Base-by-base conservation (phyloP, 768 basidiomycete genomes). In the Russula compacta region DNA sequence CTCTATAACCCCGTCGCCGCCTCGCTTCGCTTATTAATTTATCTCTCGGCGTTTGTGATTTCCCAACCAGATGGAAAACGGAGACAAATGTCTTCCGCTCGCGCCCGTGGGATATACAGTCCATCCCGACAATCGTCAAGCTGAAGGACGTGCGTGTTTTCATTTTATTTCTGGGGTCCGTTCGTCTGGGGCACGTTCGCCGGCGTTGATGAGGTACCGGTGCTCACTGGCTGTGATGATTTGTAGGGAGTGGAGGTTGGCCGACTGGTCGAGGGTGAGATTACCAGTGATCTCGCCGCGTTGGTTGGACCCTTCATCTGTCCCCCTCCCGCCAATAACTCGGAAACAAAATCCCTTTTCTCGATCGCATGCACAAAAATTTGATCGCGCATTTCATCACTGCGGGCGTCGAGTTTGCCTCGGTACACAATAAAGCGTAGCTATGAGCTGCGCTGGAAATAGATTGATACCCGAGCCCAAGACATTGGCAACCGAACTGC, bases 51-150 rank as follows among this genome's bases (percentile, higher is more conserved):
- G 35, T 59, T 58, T 51, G 11, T 39, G 12, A 12, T 12, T 40
- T 40, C 15, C 15, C 39, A 11, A 32, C n/a, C 61, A 90, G 89
- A 68, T 91, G 88, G 89, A 90, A 83, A 73, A 68, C 76, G 1
- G 71, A 77, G 7, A 70, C 74, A 14, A 87, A 87, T 64, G 66
- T 76, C 2, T 87, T 82, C 68, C 83, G 87, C 58, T 76, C 77
- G 55, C 78, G 74, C 15, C 85, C 86, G 4, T 89, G 86, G 83
- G 75, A 79, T 5, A 68, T 90, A 50, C 71, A 69, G 17, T 73
- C 72, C 29, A 76, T 91, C 32, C 89, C 89, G 14, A 89, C 89
- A 7, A 80, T 91, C 58, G 75, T 90, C 51, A 82, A 78, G 66
- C 55, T 84, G 21, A 69, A 75, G 65, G 75, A 85, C 65, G 88